Base-by-base conservation (phyloP, 305 asterid species). In the Withania somnifera region DNA sequence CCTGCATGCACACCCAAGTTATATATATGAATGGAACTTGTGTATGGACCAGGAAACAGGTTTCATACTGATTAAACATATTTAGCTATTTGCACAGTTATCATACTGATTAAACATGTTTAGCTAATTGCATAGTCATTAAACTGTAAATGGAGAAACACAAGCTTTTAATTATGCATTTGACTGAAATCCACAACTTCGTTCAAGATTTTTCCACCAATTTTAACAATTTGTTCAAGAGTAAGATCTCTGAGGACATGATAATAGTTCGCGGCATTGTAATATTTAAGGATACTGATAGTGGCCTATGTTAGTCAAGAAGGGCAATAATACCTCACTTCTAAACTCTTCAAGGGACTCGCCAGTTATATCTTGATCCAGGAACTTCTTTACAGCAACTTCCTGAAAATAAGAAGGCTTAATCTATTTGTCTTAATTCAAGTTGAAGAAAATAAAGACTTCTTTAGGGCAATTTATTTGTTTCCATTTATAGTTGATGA, bases 381-480 rank as follows among this genome's bases (percentile, higher is more conserved):
- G 92, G 85, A 95, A 95, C 87, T 90, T 94, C 90, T 95, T 95
- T 81, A 95, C 97, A 87, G 99, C 98, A 89, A 95, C 98, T 89
- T 91, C 99, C 99, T 95, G 90, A 38, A 85, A 87, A 87, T 82
- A 53, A 81, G 83, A 85, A 87, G 81, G 82, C 57, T 61, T 24
- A 80, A 60, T 80, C 24, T 75, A 15, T 15, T 24, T 47, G 26
- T 75, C 57, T 45, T 15, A 73, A 28, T 28, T 73, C 79, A 47
- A 9, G 60, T 73, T 26, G 79, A 26, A 24, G 60, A 73, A 40
- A 69, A 42, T 47, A 47, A 15, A 38, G 60, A 73, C 26, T 10
- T 50, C 61, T 4, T 26, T 8, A 26, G 42, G 8, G 79, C 61
- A 75, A 51, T 28, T 51, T 75, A 75, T 28, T 50, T 47, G 61